These are phyloP conservation scores for Elsinoe fawcettii DNA, from an alignment of 2,329 filamentous ascomycete genomes.

Conservation along the genomic window DNA sequence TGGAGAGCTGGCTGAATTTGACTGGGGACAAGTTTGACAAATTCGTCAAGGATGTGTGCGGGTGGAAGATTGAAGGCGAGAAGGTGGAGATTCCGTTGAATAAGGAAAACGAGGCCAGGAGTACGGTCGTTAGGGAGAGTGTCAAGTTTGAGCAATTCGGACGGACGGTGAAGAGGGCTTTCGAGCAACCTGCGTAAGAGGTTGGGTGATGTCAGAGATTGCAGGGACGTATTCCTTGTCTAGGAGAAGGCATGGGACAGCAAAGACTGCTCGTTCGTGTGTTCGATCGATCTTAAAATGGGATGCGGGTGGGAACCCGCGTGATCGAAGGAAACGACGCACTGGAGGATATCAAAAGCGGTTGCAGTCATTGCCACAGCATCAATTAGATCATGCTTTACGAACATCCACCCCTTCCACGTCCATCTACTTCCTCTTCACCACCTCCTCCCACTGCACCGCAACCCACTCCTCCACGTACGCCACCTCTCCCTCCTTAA, in stretches of 20 bases:
- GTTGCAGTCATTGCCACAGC: background rate
- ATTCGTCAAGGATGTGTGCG: slow-evolving; percentile 52
- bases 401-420: background rate
- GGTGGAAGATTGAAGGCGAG: slow-evolving; percentile 67
- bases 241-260: too few relatives aligned
- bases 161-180: slow-evolving; percentile 72
- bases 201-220: background rate
- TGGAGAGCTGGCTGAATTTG: slow-evolving; percentile 45
- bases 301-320: background rate
- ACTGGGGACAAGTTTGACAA: slow-evolving; percentile 41
- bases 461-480: slow-evolving; percentile 96
- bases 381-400: slow-evolving; percentile 3
- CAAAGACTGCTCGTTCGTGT: too few relatives aligned
- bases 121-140: slow-evolving; percentile 88
- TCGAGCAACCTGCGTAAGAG: slow-evolving; percentile 62
- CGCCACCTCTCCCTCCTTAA: slow-evolving; percentile 54
- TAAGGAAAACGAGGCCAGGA: slow-evolving; percentile 95
- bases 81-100: slow-evolving; percentile 75
- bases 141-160: slow-evolving; percentile 84
- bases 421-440: slow-evolving; percentile 17
- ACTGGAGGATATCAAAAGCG: background rate
- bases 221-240: too few relatives aligned
- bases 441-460: slow-evolving; percentile 88
- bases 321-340: background rate
- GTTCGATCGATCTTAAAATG: background rate